Evolutionary conservation across 1,139 yeast genomes (phyloP), one percentile per base, ranked within the genome.

Genomic region (Suhomyces atakaporum): DNA sequence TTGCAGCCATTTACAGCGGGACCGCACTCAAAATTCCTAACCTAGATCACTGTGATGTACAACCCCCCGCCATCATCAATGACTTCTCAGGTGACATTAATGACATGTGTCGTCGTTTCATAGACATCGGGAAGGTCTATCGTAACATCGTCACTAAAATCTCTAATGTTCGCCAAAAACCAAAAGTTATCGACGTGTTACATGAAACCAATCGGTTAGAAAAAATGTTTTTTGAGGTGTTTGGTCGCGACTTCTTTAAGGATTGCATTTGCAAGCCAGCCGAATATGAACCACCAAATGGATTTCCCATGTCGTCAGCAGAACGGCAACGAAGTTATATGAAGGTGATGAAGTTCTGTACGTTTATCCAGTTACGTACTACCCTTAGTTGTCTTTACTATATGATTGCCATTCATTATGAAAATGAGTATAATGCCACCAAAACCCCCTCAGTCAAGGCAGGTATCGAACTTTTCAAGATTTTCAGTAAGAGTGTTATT

Each of bases 241-340:
- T 70, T 46, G 76, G 76, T 3, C 66, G 66, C 35, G 75, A 71
- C 44, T 71, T 69, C 44, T 71, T 71, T 50, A 60, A 62, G 35
- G 73, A 66, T 33, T 57, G 52, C 25, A 61, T 71, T 27, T 66
- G 75, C 46, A 60, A 58, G 25, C 69, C 72, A 4, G 62, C 60
- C 1, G 36, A 40, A 4, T 44, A 46, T 6, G 54, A 60, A 9
- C 31, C 29, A 27, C 36, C 22, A 4, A 41, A 39, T 15, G 40
- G 43, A 7, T 54, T 50, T 40, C 50, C 47, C 11, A 30, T 42
- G 15, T 38, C 42, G 8, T 50, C 58, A 22, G 26, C 26, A 10
- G 47, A 44, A 19, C 27, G 52, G 39, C 30, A 35, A 27, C 39
- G 42, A 18, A 25, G 43, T 18, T 36, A 35, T 20, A 16, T 55